phyloP scores from a whole-genome alignment of 495 filamentous ascomycete species.

The Penicillium nucicola region DNA sequence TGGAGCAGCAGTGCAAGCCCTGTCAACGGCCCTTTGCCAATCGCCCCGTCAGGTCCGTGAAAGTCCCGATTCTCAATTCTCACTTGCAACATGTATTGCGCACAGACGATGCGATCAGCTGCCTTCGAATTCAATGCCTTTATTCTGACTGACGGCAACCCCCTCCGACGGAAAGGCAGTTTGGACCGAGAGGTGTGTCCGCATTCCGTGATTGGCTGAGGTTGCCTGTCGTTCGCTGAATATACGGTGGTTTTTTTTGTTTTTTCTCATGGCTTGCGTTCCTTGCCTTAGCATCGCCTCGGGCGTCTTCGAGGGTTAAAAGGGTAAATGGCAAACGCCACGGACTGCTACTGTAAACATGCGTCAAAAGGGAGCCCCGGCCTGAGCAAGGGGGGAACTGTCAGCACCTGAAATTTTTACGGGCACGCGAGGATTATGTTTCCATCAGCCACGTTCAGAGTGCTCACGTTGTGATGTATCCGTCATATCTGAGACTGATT shows the following conservation, averaged over 20 bases:
- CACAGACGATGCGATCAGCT: constrained; percentile 6
- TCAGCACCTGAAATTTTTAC: not conserved
- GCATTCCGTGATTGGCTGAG: not conserved
- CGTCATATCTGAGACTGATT: not conserved
- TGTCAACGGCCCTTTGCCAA: not conserved
- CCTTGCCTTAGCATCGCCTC: not conserved
- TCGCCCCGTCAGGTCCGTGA: not conserved
- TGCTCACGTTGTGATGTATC: not conserved
- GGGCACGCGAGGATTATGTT: not conserved
- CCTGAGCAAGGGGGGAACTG: too few species aligned
- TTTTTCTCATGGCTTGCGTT: not conserved
- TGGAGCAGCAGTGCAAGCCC: constrained; percentile 1
- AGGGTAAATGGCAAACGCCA: too few species aligned
- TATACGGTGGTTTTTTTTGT: not conserved
- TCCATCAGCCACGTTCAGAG: not conserved
- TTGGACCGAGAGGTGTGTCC: not conserved
- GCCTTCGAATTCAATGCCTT: not conserved
- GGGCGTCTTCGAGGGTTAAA: not conserved
- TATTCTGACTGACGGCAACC: not conserved
- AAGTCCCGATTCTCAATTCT: not conserved
- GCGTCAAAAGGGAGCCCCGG: too few species aligned
- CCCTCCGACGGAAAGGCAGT: not conserved
- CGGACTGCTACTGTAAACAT: too few species aligned
- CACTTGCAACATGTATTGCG: not conserved
- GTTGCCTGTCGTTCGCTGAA: too few species aligned